These are phyloP conservation scores for Antrodiella citrinella DNA, from an alignment of 768 basidiomycete species.

Conservation along the genomic window DNA sequence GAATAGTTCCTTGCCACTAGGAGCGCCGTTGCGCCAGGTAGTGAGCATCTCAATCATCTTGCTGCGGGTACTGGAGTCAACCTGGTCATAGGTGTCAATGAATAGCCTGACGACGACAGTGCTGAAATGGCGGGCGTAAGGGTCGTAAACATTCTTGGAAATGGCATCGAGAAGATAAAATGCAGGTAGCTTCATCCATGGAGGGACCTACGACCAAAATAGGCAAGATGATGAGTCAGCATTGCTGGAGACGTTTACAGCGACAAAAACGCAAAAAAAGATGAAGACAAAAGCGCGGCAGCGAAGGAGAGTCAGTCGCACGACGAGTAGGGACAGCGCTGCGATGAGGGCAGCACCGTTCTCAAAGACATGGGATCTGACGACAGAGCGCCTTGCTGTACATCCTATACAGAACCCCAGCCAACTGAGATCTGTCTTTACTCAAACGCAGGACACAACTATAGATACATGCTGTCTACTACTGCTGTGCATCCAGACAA, in stretches of 20 bases:
- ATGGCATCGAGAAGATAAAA: conserved; percentile 97
- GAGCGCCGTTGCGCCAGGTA: conserved; percentile 88
- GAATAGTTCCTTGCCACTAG: conserved; percentile 77
- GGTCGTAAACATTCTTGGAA: conserved; percentile 91
- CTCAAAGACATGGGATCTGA: no score
- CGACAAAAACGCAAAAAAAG: conserved; percentile 13
- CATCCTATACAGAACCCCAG: no score
- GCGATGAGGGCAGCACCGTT: no score
- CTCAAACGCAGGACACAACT: conserved; percentile 3
- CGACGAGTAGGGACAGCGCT: neutral
- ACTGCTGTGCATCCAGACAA: neutral
- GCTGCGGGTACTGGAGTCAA: conserved; percentile 74
- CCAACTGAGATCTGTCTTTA: conserved; percentile 7
- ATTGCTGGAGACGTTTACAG: no score
- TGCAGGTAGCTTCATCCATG: conserved; percentile 85
- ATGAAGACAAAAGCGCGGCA: conserved; percentile 7
- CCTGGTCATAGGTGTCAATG: conserved; percentile 79
- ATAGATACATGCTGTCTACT: conserved; percentile 12
- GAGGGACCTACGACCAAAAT: conserved; percentile 57
- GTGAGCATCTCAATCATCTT: conserved; percentile 99
- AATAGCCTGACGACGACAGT: conserved; percentile 78
- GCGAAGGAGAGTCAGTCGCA: neutral
- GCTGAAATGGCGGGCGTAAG: conserved; percentile 82
- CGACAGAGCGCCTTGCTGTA: no score
- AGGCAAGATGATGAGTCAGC: conserved; percentile 54